Conservation (phyloP, 208 protist species). For the Herpetomonas muscarum region DNA sequence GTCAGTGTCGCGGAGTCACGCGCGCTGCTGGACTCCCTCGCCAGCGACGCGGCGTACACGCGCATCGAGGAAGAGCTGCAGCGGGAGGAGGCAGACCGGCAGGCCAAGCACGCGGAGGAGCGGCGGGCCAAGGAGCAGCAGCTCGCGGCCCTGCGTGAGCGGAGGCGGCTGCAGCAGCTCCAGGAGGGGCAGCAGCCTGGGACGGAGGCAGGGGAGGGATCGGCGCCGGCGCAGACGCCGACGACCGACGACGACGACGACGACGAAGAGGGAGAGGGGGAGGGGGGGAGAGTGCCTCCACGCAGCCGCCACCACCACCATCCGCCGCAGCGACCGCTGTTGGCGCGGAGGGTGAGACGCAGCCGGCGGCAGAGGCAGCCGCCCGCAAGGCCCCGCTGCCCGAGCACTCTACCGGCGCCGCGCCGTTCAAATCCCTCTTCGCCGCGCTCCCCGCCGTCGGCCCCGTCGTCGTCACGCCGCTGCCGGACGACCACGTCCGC, state of each 20-base stretch:
- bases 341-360: neutral
- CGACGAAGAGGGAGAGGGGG: constrained; percentile 6
- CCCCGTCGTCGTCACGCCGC: constrained; percentile 9
- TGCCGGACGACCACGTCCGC: constrained; percentile 21
- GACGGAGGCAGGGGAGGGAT: neutral
- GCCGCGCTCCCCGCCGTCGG: constrained; percentile 1
- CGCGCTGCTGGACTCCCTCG: constrained; percentile 2
- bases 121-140: neutral
- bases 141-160: neutral
- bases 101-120: neutral
- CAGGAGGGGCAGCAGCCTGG: neutral
- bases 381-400: too few relatives aligned
- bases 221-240: too few relatives aligned
- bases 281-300: constrained; percentile 3
- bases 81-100: neutral
- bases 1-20: neutral
- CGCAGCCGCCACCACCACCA: neutral
- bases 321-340: neutral
- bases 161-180: neutral
- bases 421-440: neutral
- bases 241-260: neutral
- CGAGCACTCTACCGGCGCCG: too few relatives aligned
- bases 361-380: too few relatives aligned
- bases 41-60: neutral
- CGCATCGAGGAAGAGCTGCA: constrained; percentile 1